Evolutionary conservation across 2,329 filamentous ascomycete genomes (phyloP), one percentile per base, ranked within the genome.

Genomic region (Sarocladium brachiariae): DNA sequence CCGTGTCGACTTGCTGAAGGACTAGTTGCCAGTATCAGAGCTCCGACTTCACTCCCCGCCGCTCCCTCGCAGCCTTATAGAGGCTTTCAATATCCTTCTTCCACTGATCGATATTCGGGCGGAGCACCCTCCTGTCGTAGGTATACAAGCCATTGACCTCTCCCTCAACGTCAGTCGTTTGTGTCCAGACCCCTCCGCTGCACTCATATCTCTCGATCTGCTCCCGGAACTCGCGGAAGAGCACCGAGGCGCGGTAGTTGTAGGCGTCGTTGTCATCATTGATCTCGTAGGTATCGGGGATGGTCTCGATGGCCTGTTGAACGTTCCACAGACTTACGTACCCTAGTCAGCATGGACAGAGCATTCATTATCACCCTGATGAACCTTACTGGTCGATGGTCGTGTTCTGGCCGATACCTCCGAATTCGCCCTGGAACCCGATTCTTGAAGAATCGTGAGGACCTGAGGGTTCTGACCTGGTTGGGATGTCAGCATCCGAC

Each of bases 91-190:
- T 84, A 59, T 85, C 81, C 0, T 59, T 61, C 57, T 70, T 73
- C 83, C 83, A 87, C 64, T 81, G 76, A 7, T 66, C 63, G 34
- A 70, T 65, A 52, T 87, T 68, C 4, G 78, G 75, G 1, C 84
- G 70, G 30, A 83, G 61, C 0, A 84, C 52, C 0, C 83, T 70
- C 1, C 84, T 76, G 61, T 88, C 84, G 57, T 86, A 86, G 0
- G 83, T 86, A 56, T 86, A 63, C 51, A 89, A 67, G 0, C 85
- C 85, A 56, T 88, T 89, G 8, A 88, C 81, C 61, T 88, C 85
- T 4, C 84, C 84, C 61, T 88, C 84, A 0, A 88, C 84, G 57
- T 88, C 85, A 0, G 81, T 86, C 0, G 84, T 88, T 68, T 88
- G 84, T 1, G 85, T 88, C 76, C 83, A 88, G 0, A 88, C 76